Base-by-base conservation (phyloP, 2,329 filamentous ascomycete genomes). In the Chrysoporthe cubensis region DNA sequence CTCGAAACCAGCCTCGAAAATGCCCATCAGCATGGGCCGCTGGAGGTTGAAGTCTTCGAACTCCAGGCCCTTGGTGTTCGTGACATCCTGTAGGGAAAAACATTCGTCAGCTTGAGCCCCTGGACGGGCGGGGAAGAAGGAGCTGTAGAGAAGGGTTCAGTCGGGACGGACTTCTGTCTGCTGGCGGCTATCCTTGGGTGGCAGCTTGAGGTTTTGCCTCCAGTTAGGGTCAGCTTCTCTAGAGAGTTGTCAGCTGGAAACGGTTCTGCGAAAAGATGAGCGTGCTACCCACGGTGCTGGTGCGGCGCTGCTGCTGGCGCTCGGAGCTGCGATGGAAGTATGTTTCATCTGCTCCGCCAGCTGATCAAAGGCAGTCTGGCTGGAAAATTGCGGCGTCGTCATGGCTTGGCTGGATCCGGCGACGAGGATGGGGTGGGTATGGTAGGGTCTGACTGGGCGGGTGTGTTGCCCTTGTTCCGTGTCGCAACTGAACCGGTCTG, bases 1-100 rank as follows among this genome's bases (percentile, higher is more conserved):
- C 80, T 99, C 96, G 80, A 97, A 99, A 71, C 96, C 96, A 73
- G 96, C 96, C 83, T 99, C 96, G 80, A 98, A 99, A 73, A 99
- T 98, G 71, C 96, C 96, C 95, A 98, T 99, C 83, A 99, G 88
- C 70, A 99, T 84, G 78, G 97, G 93, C 78, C 96, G 88, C 84
- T 97, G 97, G 74, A 99, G 90, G 73, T 91, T 92, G 78, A 99
- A 97, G 73, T 98, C 93, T 81, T 99, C 96, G 77, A 97, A 99
- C 74, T 99, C 96, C 71, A 99, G 86, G 70, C 96, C 96, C 83
- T 97, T 98, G 43, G 95, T 99, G 75, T 94, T 94, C 67, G 95
- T 98, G 70, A 99, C 96, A 91, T 99, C 96, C 92, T 97, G 58
- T 11, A 21, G n/a, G n/a, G 42, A 44, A n/a, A 32, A n/a, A 9